These are phyloP conservation scores for Phyllostachys edulis DNA, from an alignment of 176 grass and related monocot genomes.

Conservation along the genomic window DNA sequence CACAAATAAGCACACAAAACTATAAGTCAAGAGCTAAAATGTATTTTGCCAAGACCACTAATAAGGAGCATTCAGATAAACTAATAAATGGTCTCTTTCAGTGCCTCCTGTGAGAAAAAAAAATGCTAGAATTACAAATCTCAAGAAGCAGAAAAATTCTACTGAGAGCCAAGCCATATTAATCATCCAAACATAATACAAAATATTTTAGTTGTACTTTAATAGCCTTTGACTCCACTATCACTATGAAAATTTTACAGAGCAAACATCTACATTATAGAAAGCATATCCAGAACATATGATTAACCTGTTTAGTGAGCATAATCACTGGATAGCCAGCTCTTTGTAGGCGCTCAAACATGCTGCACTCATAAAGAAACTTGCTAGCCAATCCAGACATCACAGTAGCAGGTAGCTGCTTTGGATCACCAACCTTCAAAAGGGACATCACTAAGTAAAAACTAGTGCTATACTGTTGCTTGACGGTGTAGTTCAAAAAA, in stretches of 20 bases:
- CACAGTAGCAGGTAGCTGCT: constrained; percentile 93
- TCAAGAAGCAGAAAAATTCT: constrained; percentile 1
- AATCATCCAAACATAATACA: constrained; percentile 3
- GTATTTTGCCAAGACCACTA: not conserved
- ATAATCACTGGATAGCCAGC: constrained; percentile 95
- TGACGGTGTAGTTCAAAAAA: constrained; percentile 21
- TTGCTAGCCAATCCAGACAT: constrained; percentile 91
- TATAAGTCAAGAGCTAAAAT: not conserved
- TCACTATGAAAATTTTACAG: constrained; percentile 3
- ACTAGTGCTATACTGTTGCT: constrained; percentile 9
- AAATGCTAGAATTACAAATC: constrained; percentile 2
- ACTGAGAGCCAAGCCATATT: not conserved
- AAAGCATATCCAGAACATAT: constrained; percentile 9
- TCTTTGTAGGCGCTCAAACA: constrained; percentile 97
- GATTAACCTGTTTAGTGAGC: constrained; percentile 84
- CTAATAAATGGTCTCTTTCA: not conserved
- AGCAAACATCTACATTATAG: not conserved
- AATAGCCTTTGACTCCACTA: not conserved
- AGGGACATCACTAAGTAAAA: constrained; percentile 21
- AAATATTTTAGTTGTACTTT: constrained; percentile 3
- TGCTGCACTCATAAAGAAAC: constrained; percentile 94
- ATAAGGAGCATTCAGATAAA: not conserved
- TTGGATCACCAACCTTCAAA: constrained; percentile 98
- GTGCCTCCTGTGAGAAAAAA: constrained; percentile 4
- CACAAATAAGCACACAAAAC: constrained; percentile 11